Evolutionary conservation across 2,329 filamentous ascomycete genomes (phyloP).

Genomic region (Celoporthe dispersa): DNA sequence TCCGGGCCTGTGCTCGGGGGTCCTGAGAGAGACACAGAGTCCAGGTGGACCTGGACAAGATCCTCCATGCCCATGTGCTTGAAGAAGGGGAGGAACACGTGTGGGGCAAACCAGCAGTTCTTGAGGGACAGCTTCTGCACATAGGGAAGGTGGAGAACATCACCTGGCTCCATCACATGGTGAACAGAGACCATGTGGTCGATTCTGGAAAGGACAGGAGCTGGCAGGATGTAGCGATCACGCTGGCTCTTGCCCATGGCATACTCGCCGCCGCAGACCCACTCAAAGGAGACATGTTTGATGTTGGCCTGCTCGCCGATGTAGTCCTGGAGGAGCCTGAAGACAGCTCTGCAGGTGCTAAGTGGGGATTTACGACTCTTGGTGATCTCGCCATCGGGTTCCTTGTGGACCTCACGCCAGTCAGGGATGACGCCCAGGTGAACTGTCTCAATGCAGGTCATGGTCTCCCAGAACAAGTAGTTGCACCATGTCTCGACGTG

Average conservation of each 20-base stretch:
- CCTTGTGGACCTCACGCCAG: slow-evolving; percentile 63
- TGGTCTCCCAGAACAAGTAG: slow-evolving; percentile 63
- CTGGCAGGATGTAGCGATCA: slow-evolving; percentile 65
- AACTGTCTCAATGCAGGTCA: slow-evolving; percentile 59
- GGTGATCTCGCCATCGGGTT: slow-evolving; percentile 52
- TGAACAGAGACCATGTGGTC: slow-evolving; percentile 37
- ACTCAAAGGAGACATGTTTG: slow-evolving; percentile 66
- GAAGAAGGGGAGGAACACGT: slow-evolving; percentile 58
- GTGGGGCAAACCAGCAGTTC: slow-evolving; percentile 71
- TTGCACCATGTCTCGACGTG: slow-evolving; percentile 61
- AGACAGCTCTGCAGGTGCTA: slow-evolving; percentile 55
- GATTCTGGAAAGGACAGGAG: slow-evolving; percentile 53
- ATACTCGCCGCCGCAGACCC: slow-evolving; percentile 70
- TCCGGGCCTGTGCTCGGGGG: slow-evolving; percentile 37
- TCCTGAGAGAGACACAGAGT: slow-evolving; percentile 68
- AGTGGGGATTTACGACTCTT: slow-evolving; percentile 49
- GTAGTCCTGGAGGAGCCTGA: slow-evolving; percentile 54
- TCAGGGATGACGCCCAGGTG: slow-evolving; percentile 67
- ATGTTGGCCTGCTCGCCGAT: slow-evolving; percentile 55
- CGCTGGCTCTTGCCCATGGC: slow-evolving; percentile 64
- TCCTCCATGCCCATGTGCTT: slow-evolving; percentile 49
- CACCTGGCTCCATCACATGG: slow-evolving; percentile 34
- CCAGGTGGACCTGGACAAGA: slow-evolving; percentile 60
- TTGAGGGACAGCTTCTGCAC: slow-evolving; percentile 64
- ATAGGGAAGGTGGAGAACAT: slow-evolving; percentile 57